phyloP scores from a whole-genome alignment of 768 basidiomycete genomes.

The Russula foetens region DNA sequence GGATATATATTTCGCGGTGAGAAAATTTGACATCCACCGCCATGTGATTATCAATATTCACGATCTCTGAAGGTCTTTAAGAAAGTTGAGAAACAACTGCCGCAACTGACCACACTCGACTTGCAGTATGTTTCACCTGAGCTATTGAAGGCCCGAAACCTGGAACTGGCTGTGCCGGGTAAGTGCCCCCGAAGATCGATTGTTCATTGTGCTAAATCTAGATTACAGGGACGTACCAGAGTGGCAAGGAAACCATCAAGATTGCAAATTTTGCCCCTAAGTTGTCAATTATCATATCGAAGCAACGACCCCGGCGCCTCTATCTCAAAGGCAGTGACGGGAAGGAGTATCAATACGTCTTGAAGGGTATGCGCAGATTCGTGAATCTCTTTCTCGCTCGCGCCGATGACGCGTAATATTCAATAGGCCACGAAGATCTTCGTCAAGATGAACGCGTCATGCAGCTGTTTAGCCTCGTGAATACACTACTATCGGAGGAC shows the following conservation, averaged over 20 bases:
- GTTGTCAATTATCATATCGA: slow-evolving; percentile 89
- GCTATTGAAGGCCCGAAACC: slow-evolving; percentile 77
- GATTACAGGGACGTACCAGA: slow-evolving; percentile 77
- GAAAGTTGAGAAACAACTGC: slow-evolving; percentile 90
- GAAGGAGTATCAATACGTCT: slow-evolving; percentile 80
- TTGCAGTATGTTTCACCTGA: slow-evolving; percentile 96
- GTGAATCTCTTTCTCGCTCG: neutral
- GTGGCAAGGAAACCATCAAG: slow-evolving; percentile 72
- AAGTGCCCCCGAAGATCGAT: slow-evolving; percentile 17
- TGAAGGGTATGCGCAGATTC: slow-evolving; percentile 67
- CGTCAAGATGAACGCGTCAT: slow-evolving; percentile 99
- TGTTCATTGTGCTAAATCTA: neutral
- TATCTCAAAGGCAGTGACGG: slow-evolving; percentile 87
- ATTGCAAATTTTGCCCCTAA: slow-evolving; percentile 85
- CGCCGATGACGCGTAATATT: neutral
- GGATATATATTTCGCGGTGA: slow-evolving; percentile 95
- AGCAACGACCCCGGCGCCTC: slow-evolving; percentile 89
- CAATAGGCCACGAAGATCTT: slow-evolving; percentile 89
- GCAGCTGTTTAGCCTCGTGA: slow-evolving; percentile 97
- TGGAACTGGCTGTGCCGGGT: slow-evolving; percentile 97
- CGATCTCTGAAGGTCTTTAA: slow-evolving; percentile 68
- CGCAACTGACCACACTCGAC: slow-evolving; percentile 81
- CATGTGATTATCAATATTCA: neutral
- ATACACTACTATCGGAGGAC: slow-evolving; percentile 87
- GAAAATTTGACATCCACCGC: slow-evolving; percentile 21